Base-by-base conservation (phyloP, 495 filamentous ascomycete genomes). In the Platismatia glauca region DNA sequence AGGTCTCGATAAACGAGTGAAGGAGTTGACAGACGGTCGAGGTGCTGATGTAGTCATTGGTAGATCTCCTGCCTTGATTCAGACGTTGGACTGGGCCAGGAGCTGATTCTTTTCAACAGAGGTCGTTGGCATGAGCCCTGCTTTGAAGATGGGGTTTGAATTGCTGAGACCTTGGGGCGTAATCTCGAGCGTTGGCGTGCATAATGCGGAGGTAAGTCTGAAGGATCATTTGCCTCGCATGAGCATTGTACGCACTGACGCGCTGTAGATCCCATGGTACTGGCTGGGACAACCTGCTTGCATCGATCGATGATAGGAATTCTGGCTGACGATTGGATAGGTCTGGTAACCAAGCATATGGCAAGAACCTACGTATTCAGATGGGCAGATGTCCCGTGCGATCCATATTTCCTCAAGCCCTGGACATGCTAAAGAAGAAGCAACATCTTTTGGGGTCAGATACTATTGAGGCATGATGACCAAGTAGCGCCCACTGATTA, bases 381-480 rank as follows among this genome's bases (percentile, higher is more conserved):
- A 96, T 96, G 86, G 94, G 93, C 38, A 81, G 94, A 59, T 98
- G 94, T 72, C 93, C 93, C 9, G 94, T 98, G 15, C 78, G 90
- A 56, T 89, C 87, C 46, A 86, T 97, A 60, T 91, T 94, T 64
- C 76, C 83, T 24, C 81, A 89, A 62, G 91, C 94, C 8, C 72
- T 97, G 59, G 82, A 85, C 59, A 80, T 91, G 60, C 71, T 98
- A 68, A 86, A 85, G 72, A 83, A 87, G 77, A 93, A 91, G 66
- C 90, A 95, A 68, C 82, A 95, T 71, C 74, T 86, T 59, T 79
- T 96, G 62, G 82, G 85, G 91, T 95, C 78, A 75, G 88, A 33
- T 37, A 76, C 16, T n/a, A 55, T 43, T 59, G 35, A 39, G 31
- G 16, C 34, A 62, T 44, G 8, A 9, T 31, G 39, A 58, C 27